Percentiles rank a stretch among this genome's conserved stretches.
These are phyloP conservation scores for Leavenworthia alabamica DNA, from an alignment of 345 rosid species.

Conservation along the genomic window DNA sequence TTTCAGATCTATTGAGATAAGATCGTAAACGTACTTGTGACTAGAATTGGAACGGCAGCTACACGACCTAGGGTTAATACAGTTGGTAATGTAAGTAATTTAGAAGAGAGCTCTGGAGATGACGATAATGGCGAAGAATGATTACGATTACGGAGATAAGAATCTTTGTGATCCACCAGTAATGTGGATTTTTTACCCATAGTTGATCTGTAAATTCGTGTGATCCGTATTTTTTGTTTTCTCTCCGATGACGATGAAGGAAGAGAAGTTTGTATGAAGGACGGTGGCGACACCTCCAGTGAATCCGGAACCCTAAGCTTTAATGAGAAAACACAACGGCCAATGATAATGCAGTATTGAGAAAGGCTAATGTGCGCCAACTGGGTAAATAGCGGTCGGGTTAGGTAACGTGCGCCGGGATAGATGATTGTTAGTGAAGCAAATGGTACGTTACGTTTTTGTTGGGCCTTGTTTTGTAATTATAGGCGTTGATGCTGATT, in stretches of 20 bases:
- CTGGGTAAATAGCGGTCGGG: conserved; percentile 1
- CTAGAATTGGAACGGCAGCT: conserved; percentile 79
- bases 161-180: conserved; percentile 32
- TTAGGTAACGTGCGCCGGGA: conserved; percentile 33
- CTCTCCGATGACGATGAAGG: too few species aligned
- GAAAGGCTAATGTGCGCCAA: conserved; percentile 34
- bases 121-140: conserved; percentile 31
- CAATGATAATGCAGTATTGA: conserved; percentile 29
- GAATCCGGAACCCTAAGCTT: conserved; percentile 30
- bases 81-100: conserved; percentile 84
- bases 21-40: conserved; percentile 50
- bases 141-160: conserved; percentile 16
- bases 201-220: conserved; percentile 33
- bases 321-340: conserved; percentile 20
- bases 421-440: neutral
- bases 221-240: too few species aligned
- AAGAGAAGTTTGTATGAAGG: too few species aligned
- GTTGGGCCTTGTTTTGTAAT: neutral
- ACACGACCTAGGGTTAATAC: conserved; percentile 92
- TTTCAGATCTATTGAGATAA: conserved; percentile 14
- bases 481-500: too few species aligned
- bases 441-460: conserved; percentile 4
- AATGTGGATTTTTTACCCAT: conserved; percentile 48
- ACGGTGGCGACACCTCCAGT: conserved; percentile 23
- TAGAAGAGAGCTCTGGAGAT: conserved; percentile 31